phyloP scores from a whole-genome alignment of 116 monocot species.

The Phalaenopsis hybrid region DNA sequence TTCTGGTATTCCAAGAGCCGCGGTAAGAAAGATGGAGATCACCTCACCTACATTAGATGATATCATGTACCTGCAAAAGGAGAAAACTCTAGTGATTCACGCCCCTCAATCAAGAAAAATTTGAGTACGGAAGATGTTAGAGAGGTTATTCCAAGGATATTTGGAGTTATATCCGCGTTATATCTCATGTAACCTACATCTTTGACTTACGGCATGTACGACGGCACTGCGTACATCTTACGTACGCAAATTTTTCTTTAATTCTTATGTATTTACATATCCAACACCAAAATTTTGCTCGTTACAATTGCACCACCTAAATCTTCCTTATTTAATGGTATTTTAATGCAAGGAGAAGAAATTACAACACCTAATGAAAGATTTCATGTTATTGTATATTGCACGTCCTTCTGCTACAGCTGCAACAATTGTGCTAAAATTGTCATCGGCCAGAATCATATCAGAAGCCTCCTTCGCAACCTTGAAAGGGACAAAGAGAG shows the following conservation, averaged over 20 bases:
- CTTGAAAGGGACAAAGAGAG: constrained; percentile 14
- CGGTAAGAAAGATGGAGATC: constrained; percentile 71
- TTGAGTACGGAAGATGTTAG: too few relatives aligned
- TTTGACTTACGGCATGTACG: too few relatives aligned
- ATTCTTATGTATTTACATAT: too few relatives aligned
- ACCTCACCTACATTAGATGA: constrained; percentile 88
- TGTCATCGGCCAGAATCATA: constrained; percentile 76
- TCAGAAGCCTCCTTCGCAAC: constrained; percentile 80
- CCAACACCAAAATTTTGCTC: too few relatives aligned
- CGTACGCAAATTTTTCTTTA: too few relatives aligned
- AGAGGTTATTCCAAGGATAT: too few relatives aligned
- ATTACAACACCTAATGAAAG: constrained; percentile 61
- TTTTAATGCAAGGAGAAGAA: not conserved
- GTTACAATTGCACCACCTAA: too few relatives aligned
- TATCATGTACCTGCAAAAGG: constrained; percentile 68
- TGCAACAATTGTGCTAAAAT: constrained; percentile 76
- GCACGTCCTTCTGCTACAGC: constrained; percentile 71
- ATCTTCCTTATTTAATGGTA: too few relatives aligned
- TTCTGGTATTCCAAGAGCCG: constrained; percentile 78
- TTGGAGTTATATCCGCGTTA: too few relatives aligned
- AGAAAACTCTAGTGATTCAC: not conserved
- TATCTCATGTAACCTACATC: too few relatives aligned
- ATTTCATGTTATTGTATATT: constrained; percentile 84
- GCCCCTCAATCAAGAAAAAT: too few relatives aligned
- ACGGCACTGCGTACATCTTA: too few relatives aligned